Evolutionary conservation across 306 rosid species (phyloP).

Genomic region (Acacia melanoxylon): DNA sequence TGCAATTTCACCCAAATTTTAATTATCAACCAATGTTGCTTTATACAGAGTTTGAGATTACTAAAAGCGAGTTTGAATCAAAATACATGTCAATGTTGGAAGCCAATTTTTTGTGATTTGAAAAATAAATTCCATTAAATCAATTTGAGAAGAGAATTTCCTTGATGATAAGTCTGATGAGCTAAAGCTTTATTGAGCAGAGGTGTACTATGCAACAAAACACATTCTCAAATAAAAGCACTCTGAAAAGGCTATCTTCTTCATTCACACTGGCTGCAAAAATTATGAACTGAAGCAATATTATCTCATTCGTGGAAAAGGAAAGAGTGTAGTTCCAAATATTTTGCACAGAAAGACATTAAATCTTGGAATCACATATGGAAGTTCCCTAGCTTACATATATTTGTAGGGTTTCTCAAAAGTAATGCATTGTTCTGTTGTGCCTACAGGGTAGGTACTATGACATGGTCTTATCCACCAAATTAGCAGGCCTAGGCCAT

Average conservation of each 20-base stretch:
- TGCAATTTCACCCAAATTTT: background rate
- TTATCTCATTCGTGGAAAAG: background rate
- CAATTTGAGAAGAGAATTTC: slow-evolving; percentile 17
- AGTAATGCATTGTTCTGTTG: slow-evolving; percentile 27
- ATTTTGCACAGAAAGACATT: background rate
- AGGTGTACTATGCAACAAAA: background rate
- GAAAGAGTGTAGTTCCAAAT: background rate
- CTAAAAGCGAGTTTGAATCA: background rate
- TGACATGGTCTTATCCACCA: slow-evolving; percentile 90
- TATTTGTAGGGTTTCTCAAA: background rate
- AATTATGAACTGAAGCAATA: background rate
- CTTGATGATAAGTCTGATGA: slow-evolving; percentile 1
- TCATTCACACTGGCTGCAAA: background rate
- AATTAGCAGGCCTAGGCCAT: slow-evolving; percentile 89
- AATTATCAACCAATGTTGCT: background rate
- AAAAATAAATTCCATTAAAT: background rate
- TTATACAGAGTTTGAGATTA: background rate
- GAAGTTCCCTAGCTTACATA: slow-evolving; percentile 6
- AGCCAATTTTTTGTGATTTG: background rate
- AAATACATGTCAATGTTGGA: background rate
- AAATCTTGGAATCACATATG: slow-evolving; percentile 21
- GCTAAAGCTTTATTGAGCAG: background rate
- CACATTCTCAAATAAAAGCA: background rate
- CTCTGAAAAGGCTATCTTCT: background rate
- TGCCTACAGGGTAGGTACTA: slow-evolving; percentile 77